Percentiles rank a stretch among this genome's conserved stretches.
These are phyloP conservation scores for Pseudogymnoascus sp. DNA, from an alignment of 2,329 filamentous ascomycete genomes.

Conservation along the genomic window DNA sequence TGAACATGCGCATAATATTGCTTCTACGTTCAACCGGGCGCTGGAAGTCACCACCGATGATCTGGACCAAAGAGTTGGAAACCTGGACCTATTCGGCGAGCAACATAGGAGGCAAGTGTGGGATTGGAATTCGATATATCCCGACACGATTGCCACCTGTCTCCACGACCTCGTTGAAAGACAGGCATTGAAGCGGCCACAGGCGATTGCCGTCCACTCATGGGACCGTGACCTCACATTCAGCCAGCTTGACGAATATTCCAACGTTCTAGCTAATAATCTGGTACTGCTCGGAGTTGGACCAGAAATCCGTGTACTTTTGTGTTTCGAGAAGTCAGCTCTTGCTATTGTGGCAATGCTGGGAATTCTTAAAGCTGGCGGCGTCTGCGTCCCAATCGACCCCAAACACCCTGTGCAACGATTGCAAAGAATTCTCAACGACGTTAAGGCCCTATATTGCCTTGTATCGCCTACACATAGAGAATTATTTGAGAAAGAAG, in stretches of 20 bases:
- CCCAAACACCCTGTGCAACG: conserved; percentile 19
- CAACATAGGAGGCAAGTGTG: conserved; percentile 4
- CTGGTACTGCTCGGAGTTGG: conserved; percentile 12
- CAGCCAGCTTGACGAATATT: conserved; percentile 3
- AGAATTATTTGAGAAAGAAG: background rate
- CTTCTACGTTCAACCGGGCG: conserved; percentile 31
- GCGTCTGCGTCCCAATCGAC: conserved; percentile 25
- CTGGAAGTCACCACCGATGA: conserved; percentile 27
- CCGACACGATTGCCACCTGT: background rate
- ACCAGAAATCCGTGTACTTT: conserved; percentile 15
- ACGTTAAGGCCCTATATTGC: background rate
- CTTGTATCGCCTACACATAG: background rate
- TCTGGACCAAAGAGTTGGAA: conserved; percentile 12
- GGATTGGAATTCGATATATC: conserved; percentile 12
- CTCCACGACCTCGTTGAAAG: background rate
- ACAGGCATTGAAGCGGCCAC: background rate
- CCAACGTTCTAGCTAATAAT: background rate
- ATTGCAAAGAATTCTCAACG: background rate
- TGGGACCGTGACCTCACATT: conserved; percentile 7
- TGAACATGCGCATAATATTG: conserved; percentile 33
- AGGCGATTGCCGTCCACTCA: background rate
- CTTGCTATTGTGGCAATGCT: conserved; percentile 26
- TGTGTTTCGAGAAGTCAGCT: conserved; percentile 21
- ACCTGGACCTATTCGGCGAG: conserved; percentile 12
- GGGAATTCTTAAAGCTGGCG: conserved; percentile 25